Evolutionary conservation across 495 filamentous ascomycete genomes (phyloP).

Genomic region (Rostrohypoxylon terebratum): DNA sequence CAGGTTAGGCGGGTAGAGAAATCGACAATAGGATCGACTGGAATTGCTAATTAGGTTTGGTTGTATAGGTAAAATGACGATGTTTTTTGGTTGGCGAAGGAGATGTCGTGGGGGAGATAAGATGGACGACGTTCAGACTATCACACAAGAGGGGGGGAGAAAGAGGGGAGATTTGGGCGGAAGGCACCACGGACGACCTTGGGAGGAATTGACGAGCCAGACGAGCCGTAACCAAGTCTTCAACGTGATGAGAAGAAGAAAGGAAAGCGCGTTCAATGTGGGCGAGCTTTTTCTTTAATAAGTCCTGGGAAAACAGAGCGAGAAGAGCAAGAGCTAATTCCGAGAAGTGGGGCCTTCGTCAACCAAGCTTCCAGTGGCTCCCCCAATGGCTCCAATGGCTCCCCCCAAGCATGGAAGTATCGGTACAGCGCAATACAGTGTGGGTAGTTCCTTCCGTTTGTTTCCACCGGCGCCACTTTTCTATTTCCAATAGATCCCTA

Average conservation of each 20-base stretch:
- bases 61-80: conserved; percentile 37
- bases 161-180: conserved; percentile 46
- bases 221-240: conserved; percentile 50
- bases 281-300: conserved; percentile 50
- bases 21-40: conserved; percentile 40
- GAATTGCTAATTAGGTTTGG: conserved; percentile 44
- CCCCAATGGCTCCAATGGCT: conserved; percentile 23
- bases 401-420: conserved; percentile 31
- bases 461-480: conserved; percentile 20
- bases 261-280: conserved; percentile 48
- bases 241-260: conserved; percentile 51
- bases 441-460: conserved; percentile 24
- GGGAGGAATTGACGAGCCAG: conserved; percentile 50
- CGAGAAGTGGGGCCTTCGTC: conserved; percentile 40
- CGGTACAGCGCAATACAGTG: conserved; percentile 39
- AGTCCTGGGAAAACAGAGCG: conserved; percentile 41
- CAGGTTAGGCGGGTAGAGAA: conserved; percentile 49
- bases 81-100: conserved; percentile 37
- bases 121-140: conserved; percentile 42
- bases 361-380: conserved; percentile 42
- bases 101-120: conserved; percentile 40
- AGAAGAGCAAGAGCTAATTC: conserved; percentile 46
- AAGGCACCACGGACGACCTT: conserved; percentile 52
- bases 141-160: conserved; percentile 31
- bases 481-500: conserved; percentile 28